These are phyloP conservation scores for Lomentospora prolificans DNA, from an alignment of 2,329 filamentous ascomycete species.

Conservation along the genomic window DNA sequence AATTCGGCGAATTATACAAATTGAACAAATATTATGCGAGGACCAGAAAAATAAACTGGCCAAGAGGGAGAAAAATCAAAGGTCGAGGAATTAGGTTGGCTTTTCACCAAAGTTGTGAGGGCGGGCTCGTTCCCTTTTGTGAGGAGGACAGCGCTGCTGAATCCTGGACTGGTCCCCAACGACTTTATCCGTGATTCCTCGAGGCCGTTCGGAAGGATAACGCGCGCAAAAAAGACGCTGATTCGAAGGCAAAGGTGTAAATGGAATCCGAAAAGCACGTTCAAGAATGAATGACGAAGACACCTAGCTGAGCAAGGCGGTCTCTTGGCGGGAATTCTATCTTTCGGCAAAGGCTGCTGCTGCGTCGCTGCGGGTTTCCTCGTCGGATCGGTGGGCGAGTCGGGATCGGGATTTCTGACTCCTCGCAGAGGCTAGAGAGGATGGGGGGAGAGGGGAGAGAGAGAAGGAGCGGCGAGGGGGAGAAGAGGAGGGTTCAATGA, in stretches of 20 bases:
- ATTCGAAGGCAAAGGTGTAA: not conserved
- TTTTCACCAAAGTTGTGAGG: not conserved
- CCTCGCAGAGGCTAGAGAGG: not conserved
- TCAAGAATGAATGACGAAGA: not conserved
- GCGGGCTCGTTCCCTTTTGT: not conserved
- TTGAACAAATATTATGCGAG: conserved; percentile 2
- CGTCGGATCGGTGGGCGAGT: conserved; percentile 1
- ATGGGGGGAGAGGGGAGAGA: not conserved
- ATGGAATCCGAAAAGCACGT: not conserved
- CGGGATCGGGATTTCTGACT: not conserved
- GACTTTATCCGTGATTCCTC: not conserved
- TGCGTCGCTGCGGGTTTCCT: not conserved
- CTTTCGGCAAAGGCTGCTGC: not conserved
- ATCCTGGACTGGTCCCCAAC: conserved; percentile 2
- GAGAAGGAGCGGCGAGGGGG: not conserved
- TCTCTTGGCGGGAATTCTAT: not conserved
- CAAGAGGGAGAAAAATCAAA: not conserved
- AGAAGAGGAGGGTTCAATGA: not conserved
- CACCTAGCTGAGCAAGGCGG: not conserved
- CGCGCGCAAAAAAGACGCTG: not conserved
- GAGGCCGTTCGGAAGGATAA: not conserved
- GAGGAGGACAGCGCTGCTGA: conserved; percentile 9
- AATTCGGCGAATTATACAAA: conserved; percentile 6
- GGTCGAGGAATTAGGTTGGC: not conserved
- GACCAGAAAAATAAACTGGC: not conserved